These are phyloP conservation scores for Alternaria metachromatica DNA, from an alignment of 2,329 filamentous ascomycete genomes.

Conservation along the genomic window DNA sequence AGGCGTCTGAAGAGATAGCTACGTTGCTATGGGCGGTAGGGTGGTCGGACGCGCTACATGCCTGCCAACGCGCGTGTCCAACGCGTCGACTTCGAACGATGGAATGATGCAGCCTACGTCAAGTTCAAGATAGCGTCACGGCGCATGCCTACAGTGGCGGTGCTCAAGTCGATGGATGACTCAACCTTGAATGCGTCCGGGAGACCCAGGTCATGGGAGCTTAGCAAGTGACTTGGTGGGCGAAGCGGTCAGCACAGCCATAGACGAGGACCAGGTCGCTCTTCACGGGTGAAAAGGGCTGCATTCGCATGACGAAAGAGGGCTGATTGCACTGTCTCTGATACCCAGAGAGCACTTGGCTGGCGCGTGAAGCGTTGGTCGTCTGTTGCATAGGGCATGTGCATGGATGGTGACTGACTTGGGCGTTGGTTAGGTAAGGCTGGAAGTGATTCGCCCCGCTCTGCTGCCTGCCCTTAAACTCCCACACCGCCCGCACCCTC, in stretches of 20 bases:
- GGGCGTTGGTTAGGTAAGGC: constrained; percentile 17
- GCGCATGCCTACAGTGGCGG: neutral
- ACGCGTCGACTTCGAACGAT: neutral
- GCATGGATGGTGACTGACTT: constrained; percentile 7
- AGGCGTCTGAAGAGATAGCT: neutral
- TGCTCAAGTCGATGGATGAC: constrained; percentile 17
- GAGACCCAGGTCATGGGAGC: constrained; percentile 34
- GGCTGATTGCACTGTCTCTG: constrained; percentile 16
- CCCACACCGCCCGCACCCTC: constrained; percentile 43
- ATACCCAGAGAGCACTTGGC: constrained; percentile 15
- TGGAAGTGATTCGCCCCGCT: constrained; percentile 32
- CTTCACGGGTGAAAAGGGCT: constrained; percentile 23
- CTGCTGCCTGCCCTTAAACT: constrained; percentile 40
- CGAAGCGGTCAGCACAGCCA: constrained; percentile 40
- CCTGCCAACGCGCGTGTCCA: constrained; percentile 7
- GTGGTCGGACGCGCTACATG: neutral
- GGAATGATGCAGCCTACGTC: neutral
- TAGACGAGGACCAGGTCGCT: constrained; percentile 34
- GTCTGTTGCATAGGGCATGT: constrained; percentile 4
- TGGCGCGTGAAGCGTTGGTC: constrained; percentile 12
- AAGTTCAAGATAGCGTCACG: neutral
- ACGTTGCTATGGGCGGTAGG: constrained; percentile 3
- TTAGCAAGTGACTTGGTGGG: constrained; percentile 36
- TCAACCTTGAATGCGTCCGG: constrained; percentile 13
- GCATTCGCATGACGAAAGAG: constrained; percentile 24